Evolutionary conservation across 345 rosid genomes (phyloP).

Genomic region (Populus simonii): DNA sequence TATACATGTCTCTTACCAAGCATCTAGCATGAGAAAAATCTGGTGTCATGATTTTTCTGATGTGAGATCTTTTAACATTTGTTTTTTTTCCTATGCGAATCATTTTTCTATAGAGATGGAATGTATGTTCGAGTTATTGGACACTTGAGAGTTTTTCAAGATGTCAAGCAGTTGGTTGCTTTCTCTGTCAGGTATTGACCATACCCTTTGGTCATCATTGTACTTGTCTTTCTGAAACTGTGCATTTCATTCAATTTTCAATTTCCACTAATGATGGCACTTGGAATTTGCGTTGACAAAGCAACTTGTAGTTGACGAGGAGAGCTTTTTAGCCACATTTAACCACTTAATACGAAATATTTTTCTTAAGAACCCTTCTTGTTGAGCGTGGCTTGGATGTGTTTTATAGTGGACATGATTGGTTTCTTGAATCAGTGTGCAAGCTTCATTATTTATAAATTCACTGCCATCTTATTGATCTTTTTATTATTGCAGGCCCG

Average conservation of each 20-base stretch:
- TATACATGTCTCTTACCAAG: too few relatives aligned
- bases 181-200: constrained; percentile 70
- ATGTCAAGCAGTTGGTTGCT: constrained; percentile 56
- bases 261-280: too few relatives aligned
- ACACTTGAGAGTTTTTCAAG: constrained; percentile 69
- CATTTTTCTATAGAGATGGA: constrained; percentile 49
- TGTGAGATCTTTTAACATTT: too few relatives aligned
- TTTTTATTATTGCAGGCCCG: constrained; percentile 52
- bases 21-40: too few relatives aligned
- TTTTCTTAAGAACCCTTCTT: too few relatives aligned
- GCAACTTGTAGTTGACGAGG: too few relatives aligned
- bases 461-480: background rate
- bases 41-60: too few relatives aligned
- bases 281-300: too few relatives aligned
- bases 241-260: background rate
- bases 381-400: background rate
- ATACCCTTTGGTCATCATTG: too few relatives aligned
- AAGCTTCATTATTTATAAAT: background rate
- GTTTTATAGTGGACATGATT: background rate
- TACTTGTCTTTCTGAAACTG: background rate
- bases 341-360: too few relatives aligned
- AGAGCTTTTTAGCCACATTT: too few relatives aligned
- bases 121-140: constrained; percentile 78
- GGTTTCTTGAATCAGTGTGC: background rate
- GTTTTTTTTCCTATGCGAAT: background rate